These are phyloP conservation scores for Clarireedia sp. DNA, from an alignment of 2,329 filamentous ascomycete species.

Conservation along the genomic window DNA sequence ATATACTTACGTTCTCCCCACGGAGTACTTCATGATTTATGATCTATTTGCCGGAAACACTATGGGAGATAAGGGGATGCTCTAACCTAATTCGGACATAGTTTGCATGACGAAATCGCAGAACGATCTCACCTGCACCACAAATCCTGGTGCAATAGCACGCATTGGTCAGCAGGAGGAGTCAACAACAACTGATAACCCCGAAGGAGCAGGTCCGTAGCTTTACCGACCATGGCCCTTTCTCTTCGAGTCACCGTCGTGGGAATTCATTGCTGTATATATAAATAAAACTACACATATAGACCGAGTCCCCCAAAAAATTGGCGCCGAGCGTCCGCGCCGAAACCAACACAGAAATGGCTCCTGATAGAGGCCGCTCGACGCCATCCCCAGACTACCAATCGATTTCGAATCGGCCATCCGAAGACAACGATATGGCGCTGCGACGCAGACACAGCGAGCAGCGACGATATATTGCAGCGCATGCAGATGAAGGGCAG, in stretches of 20 bases:
- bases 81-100: not conserved
- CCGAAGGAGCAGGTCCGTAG: not conserved
- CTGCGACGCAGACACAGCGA: slow-evolving; percentile 23
- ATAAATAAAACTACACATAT: not conserved
- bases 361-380: slow-evolving; percentile 20
- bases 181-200: not conserved
- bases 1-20: not conserved
- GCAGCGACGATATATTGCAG: slow-evolving; percentile 23
- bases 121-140: not conserved
- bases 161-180: slow-evolving; percentile 5
- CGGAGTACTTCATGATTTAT: not conserved
- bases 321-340: not conserved
- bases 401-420: slow-evolving; percentile 18
- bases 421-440: slow-evolving; percentile 7
- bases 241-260: not conserved
- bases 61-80: slow-evolving; percentile 3
- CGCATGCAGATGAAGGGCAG: slow-evolving; percentile 33
- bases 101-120: slow-evolving; percentile 1
- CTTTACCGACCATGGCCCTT: not conserved
- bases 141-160: not conserved
- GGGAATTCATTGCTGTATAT: not conserved
- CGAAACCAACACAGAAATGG: slow-evolving; percentile 12
- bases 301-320: not conserved
- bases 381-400: slow-evolving; percentile 17
- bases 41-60: not conserved